A percentile compares a stretch with the other conserved stretches of the same genome.
Conservation (phyloP, 306 rosid species). For the Prunus campanulata region DNA sequence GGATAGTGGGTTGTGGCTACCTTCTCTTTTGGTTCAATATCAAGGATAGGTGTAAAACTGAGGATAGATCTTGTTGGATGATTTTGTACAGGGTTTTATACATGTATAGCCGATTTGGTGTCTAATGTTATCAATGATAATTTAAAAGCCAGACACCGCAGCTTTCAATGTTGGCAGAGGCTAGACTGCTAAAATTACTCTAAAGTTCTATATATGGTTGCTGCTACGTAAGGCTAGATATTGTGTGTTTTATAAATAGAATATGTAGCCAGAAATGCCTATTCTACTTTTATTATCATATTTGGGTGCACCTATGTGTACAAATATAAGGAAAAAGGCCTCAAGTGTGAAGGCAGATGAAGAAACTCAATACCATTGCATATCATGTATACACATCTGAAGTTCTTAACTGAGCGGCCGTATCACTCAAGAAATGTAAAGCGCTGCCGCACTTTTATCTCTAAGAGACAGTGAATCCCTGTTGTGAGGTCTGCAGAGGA, state of each 20-base stretch:
- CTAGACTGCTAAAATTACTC: background rate
- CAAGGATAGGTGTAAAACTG: background rate
- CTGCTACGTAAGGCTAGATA: background rate
- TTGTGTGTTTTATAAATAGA: background rate
- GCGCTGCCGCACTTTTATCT: background rate
- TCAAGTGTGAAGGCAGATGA: no score
- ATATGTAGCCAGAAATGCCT: background rate
- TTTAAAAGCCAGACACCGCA: background rate
- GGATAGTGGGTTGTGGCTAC: background rate
- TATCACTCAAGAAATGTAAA: background rate
- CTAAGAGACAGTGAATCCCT: slow-evolving; percentile 45
- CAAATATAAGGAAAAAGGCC: background rate
- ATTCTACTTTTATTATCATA: background rate
- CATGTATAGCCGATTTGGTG: background rate
- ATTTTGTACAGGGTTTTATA: slow-evolving; percentile 19
- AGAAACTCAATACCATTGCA: background rate
- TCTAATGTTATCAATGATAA: background rate
- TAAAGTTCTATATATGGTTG: background rate
- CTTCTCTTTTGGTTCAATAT: background rate
- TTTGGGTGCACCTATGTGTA: background rate
- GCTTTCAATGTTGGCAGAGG: background rate
- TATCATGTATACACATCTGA: background rate
- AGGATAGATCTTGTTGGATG: background rate
- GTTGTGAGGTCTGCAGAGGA: slow-evolving; percentile 51
- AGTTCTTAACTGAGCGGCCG: background rate